Conservation (phyloP, 306 rosid species). For the Lathyrus aphaca region DNA sequence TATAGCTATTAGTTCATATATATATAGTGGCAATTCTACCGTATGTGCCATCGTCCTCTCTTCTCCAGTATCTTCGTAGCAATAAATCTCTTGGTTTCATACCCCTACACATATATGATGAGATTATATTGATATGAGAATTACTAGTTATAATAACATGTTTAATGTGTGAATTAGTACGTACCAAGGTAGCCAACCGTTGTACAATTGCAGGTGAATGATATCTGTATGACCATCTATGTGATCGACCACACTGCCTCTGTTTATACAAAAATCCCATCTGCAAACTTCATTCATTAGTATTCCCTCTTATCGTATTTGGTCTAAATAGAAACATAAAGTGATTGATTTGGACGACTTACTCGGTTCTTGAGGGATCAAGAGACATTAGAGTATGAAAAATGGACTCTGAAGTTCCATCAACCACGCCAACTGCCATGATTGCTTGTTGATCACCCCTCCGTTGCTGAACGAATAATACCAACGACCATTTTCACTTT, state of each 20-base stretch:
- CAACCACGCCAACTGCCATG: constrained; percentile 90
- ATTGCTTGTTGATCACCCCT: constrained; percentile 75
- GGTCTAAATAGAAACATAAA: no score
- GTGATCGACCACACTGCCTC: constrained; percentile 79
- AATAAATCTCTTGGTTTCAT: constrained; percentile 81
- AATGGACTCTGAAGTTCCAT: constrained; percentile 85
- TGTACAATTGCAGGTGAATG: constrained; percentile 62
- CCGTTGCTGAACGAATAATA: constrained; percentile 61
- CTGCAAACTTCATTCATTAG: constrained; percentile 48
- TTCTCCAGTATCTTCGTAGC: constrained; percentile 87
- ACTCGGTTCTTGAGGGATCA: constrained; percentile 90
- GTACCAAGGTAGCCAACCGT: constrained; percentile 85
- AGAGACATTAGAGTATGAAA: constrained; percentile 81
- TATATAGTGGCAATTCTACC: constrained; percentile 45
- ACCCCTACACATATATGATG: constrained; percentile 59
- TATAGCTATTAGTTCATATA: neutral
- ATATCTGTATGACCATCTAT: constrained; percentile 93
- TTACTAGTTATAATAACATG: constrained; percentile 5
- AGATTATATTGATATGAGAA: neutral
- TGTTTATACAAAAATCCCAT: constrained; percentile 82
- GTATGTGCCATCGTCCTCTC: constrained; percentile 96
- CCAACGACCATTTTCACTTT: constrained; percentile 15
- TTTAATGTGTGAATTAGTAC: neutral
- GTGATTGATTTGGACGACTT: constrained; percentile 38
- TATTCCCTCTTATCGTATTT: no score